Base-by-base conservation (phyloP, 495 filamentous ascomycete genomes). In the Daldinia decipiens region DNA sequence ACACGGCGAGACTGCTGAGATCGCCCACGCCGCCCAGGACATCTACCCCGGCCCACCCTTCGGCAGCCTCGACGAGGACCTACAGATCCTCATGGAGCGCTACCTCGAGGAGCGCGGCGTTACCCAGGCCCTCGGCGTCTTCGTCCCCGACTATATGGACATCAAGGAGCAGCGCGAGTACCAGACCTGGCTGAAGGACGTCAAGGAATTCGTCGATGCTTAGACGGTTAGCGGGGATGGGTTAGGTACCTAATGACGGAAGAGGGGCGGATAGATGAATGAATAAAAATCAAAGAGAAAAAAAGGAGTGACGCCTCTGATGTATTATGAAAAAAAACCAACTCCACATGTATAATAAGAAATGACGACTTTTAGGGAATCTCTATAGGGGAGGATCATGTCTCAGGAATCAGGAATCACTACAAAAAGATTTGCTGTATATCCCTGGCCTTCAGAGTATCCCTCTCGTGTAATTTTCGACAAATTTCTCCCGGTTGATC, bases 111-210 rank as follows among this genome's bases (percentile, higher is more conserved):
- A 96, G 86, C 87, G 95, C 74, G 95, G 95, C 65, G 87, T 99
- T 81, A 92, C 95, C 76, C 90, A 92, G 64, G 87, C 89, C 67
- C 85, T 99, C 75, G 94, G 93, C 62, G 82, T 93, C 68, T 97
- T 97, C 81, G 88, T 97, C 56, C 94, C 94, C 57, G 95, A 98
- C 77, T 99, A 97, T 82, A 95, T 98, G 76, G 93, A 98, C 80
- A 89, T 91, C 81, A 99, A 99, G 89, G 95, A 99, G 88, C 95
- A 99, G 88, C 92, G 89, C 86, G 95, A 99, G 86, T 99, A 99
- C 81, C 78, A 95, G 45, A 83, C 84, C 66, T 99, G 95, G 95
- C 83, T 99, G 78, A 88, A 90, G 72, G 93, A 89, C 73, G 87
- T 95, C 82, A 94, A 92, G 87, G 80, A 78, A 58, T 95, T 95